Evolutionary conservation across 495 filamentous ascomycete species (phyloP).

Genomic region (Cladorrhinum samala): DNA sequence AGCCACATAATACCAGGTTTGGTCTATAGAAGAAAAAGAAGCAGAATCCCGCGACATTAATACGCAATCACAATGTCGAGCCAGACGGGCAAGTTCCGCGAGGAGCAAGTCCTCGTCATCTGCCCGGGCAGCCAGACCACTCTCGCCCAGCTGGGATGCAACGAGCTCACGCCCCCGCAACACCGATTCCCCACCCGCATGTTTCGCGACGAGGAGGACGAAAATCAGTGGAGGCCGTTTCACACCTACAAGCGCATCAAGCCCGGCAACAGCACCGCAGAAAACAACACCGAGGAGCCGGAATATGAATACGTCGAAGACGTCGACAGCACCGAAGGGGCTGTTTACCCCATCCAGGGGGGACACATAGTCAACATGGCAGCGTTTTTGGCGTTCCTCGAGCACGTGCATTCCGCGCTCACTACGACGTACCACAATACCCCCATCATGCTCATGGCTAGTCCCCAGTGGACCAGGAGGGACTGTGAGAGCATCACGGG

Average conservation of each 20-base stretch:
- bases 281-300: constrained; percentile 28
- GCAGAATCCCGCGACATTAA: too few relatives aligned
- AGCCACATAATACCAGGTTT: neutral
- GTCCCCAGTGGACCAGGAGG: constrained; percentile 77
- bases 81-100: constrained; percentile 46
- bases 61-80: constrained; percentile 42
- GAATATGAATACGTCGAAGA: constrained; percentile 76
- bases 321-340: constrained; percentile 76
- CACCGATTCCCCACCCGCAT: constrained; percentile 83
- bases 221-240: constrained; percentile 71
- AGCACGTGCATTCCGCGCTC: constrained; percentile 78
- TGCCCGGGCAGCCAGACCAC: constrained; percentile 91
- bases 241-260: constrained; percentile 69
- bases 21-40: neutral
- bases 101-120: constrained; percentile 63
- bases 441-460: constrained; percentile 78
- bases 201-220: constrained; percentile 75
- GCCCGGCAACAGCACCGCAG: constrained; percentile 27
- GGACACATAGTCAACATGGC: constrained; percentile 85
- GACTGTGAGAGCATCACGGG: constrained; percentile 78
- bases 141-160: constrained; percentile 86
- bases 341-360: constrained; percentile 71
- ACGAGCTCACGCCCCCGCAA: constrained; percentile 82
- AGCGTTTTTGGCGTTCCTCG: constrained; percentile 85
- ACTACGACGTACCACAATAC: constrained; percentile 86